Conservation (phyloP, 2,329 filamentous ascomycete species). For the Microsporum ferrugineum region DNA sequence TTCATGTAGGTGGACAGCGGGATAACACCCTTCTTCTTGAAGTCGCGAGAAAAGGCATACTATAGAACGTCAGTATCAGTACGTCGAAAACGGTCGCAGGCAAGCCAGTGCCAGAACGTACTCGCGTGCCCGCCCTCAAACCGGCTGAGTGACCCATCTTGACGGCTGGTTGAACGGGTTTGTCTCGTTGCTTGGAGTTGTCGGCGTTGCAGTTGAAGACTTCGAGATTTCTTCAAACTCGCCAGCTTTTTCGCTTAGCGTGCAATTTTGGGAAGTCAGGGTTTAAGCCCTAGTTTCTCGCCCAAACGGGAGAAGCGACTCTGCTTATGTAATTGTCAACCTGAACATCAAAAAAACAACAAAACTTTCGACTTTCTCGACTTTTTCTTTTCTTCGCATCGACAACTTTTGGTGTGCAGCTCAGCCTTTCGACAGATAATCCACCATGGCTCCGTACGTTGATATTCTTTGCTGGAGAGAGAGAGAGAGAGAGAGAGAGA, state of each 20-base stretch:
- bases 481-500: neutral
- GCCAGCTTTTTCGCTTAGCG: constrained; percentile 15
- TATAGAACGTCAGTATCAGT: constrained; percentile 33
- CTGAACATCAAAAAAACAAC: constrained; percentile 6
- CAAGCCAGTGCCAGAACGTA: constrained; percentile 37
- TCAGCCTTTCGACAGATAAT: constrained; percentile 20
- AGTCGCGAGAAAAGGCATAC: constrained; percentile 88
- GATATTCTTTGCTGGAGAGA: neutral
- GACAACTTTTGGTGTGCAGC: constrained; percentile 11
- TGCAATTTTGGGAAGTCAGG: constrained; percentile 8
- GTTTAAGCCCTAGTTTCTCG: constrained; percentile 13
- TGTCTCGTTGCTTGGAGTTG: constrained; percentile 26
- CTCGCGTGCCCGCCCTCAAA: constrained; percentile 76
- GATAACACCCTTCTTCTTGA: constrained; percentile 94
- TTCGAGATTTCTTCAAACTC: constrained; percentile 1
- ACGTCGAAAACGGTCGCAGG: constrained; percentile 7
- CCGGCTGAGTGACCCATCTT: constrained; percentile 78
- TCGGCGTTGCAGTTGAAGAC: neutral
- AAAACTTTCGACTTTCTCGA: constrained; percentile 12
- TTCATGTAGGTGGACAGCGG: constrained; percentile 85
- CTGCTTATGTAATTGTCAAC: neutral
- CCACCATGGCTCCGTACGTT: constrained; percentile 37
- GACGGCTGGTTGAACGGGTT: constrained; percentile 36
- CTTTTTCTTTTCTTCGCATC: constrained; percentile 19
- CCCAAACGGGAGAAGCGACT: constrained; percentile 8